A percentile compares a stretch with the other conserved stretches of the same genome.
Evolutionary conservation across 2,329 filamentous ascomycete genomes (phyloP).

Genomic region (Ophidiomyces ophidiicola): DNA sequence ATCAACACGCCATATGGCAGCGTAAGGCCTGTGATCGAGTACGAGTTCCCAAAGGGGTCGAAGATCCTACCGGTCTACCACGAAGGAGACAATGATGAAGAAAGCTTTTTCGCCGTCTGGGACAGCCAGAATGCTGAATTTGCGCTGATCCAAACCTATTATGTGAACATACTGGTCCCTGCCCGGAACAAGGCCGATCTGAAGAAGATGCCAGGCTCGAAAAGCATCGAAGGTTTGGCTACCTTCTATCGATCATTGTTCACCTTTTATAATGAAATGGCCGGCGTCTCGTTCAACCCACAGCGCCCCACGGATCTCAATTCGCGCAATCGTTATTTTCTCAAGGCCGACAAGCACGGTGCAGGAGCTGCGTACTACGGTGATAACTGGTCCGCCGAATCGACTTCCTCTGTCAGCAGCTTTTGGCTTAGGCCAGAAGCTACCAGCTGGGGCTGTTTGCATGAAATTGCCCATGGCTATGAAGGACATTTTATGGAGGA

Average conservation of each 20-base stretch:
- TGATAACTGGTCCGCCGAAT: neutral
- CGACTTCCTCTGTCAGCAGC: neutral
- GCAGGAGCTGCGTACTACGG: neutral
- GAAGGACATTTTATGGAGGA: neutral
- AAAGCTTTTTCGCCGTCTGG: neutral
- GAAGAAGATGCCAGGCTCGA: neutral
- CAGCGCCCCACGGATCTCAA: neutral
- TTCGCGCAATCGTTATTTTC: slow-evolving; percentile 1
- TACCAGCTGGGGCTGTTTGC: neutral
- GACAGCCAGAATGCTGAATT: neutral
- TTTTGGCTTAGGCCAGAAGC: neutral
- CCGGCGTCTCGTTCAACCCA: slow-evolving; percentile 1
- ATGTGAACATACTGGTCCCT: neutral
- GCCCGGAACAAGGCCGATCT: neutral
- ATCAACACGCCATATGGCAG: slow-evolving; percentile 1
- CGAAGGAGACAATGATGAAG: slow-evolving; percentile 2
- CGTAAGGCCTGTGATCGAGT: neutral
- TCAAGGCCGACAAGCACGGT: neutral
- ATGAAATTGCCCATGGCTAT: slow-evolving; percentile 1
- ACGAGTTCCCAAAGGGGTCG: neutral
- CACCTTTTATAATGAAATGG: neutral
- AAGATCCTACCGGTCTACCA: slow-evolving; percentile 1
- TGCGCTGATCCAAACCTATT: neutral
- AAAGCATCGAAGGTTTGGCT: neutral
- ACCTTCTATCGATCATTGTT: neutral